Evolutionary conservation across 257 asterid genomes (phyloP), one percentile per base, ranked within the genome.

Genomic region (Fraxinus cuspidata): DNA sequence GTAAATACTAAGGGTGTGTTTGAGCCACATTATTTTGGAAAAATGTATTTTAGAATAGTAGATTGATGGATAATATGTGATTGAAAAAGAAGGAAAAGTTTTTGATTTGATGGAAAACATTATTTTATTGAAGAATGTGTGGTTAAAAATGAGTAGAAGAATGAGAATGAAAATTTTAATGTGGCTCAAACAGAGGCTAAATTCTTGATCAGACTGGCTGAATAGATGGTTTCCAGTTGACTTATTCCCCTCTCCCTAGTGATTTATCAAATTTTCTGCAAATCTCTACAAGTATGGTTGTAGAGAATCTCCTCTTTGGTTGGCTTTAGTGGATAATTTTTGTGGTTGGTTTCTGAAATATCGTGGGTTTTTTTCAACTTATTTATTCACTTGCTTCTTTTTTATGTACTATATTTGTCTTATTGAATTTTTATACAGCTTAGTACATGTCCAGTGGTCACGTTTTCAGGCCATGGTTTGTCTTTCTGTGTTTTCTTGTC

Each of bases 271-370:
- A 9, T 15, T 13, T 44, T 12, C 53, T 12, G 53, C 19, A 44
- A 11, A 44, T 44, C 53, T 44, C 53, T 42, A 2, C 60, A 18
- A 51, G 60, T 51, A 19, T 51, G 23, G 60, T 51, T 23, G 10
- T 51, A 51, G 60, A 51, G 4, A 13, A 42, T 42, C 51, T 42
- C 19, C n/a, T 51, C 60, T 51, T 51, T 51, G 9, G 5, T 51
- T 51, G 60, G 60, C 60, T 51, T 51, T 51, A 23, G 28, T 60
- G 67, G 16, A 23, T 38, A 38, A 38, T 1, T 2, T 38, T 8
- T 38, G 12, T 9, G 70, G 78, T 49, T 73, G 47, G 67, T 65
- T 34, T 44, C 51, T 73, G 70, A 73, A 64, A n/a, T 66, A 68
- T 47, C 70, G 31, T n/a, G 31, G 70, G 53, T 21, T 37, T 40